Percentiles rank a stretch among this genome's conserved stretches.
Conservation (phyloP, 768 basidiomycete species). For the Coprinopsis cinerea region DNA sequence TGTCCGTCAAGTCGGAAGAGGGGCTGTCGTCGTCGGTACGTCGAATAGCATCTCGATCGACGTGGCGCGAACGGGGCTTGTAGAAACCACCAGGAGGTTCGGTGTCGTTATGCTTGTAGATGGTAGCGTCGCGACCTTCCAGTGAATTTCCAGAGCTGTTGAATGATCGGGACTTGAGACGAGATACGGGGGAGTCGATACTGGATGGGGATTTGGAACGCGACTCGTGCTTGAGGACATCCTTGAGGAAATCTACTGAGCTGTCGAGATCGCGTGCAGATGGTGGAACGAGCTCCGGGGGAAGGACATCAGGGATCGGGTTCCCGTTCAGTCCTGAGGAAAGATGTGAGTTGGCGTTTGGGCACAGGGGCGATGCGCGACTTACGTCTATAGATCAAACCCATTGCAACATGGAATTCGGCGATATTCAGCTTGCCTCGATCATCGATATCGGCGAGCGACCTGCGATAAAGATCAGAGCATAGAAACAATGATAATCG, state of each 20-base stretch:
- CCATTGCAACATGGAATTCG: conserved; percentile 99
- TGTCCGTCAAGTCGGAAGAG: conserved; percentile 70
- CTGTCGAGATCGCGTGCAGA: conserved; percentile 85
- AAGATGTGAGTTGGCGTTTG: conserved; percentile 1
- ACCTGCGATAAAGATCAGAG: conserved; percentile 44
- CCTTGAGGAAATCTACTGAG: conserved; percentile 85
- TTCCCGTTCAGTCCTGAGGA: conserved; percentile 83
- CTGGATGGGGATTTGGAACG: conserved; percentile 61
- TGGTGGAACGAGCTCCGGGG: conserved; percentile 85
- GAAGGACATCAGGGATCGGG: conserved; percentile 80
- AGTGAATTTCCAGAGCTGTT: conserved; percentile 44
- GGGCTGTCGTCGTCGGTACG: conserved; percentile 61
- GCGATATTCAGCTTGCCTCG: conserved; percentile 92
- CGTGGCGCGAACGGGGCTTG: conserved; percentile 73
- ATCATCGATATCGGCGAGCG: conserved; percentile 87
- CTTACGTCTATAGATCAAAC: conserved; percentile 92
- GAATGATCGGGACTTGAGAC: conserved; percentile 68
- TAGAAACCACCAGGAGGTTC: conserved; percentile 63
- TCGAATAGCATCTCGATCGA: conserved; percentile 80
- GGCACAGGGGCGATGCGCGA: conserved; percentile 15
- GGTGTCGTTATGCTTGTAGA: conserved; percentile 78
- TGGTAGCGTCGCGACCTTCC: conserved; percentile 77
- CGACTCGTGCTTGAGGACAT: conserved; percentile 81
- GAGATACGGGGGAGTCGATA: conserved; percentile 50
- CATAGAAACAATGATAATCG: conserved; percentile 4